Conservation (phyloP, 176 grass and related monocot genomes). For the Carex scoparia region DNA sequence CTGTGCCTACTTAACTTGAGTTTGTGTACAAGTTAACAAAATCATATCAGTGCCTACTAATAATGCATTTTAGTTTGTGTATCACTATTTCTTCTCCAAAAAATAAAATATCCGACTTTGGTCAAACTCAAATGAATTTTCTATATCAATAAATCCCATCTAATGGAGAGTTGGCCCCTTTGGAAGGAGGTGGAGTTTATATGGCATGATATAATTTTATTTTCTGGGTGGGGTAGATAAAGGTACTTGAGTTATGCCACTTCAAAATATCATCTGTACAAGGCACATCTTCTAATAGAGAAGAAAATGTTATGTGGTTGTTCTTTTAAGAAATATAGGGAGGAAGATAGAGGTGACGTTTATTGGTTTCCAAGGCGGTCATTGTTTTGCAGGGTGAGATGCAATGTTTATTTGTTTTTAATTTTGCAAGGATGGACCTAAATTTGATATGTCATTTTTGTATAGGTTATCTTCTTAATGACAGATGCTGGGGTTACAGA, state of each 20-base stretch:
- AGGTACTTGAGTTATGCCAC: not conserved
- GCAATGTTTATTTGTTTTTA: not conserved
- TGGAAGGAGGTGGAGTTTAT: not conserved
- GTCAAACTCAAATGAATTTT: not conserved
- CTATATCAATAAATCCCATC: not conserved
- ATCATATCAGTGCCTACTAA: not conserved
- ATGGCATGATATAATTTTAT: not conserved
- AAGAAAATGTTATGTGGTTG: not conserved
- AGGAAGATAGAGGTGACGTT: not conserved
- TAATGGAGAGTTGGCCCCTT: not conserved
- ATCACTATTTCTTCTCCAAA: not conserved
- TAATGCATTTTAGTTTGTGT: not conserved
- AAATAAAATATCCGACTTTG: not conserved
- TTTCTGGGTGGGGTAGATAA: not conserved
- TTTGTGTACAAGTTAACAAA: not conserved
- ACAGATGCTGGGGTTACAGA: constrained; percentile 72
- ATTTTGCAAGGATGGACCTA: not conserved
- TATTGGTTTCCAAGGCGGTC: not conserved
- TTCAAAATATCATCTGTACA: not conserved
- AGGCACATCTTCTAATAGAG: not conserved
- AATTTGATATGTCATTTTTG: constrained; percentile 19
- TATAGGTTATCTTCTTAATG: constrained; percentile 77
- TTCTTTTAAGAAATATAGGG: not conserved
- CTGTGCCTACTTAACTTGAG: not conserved
- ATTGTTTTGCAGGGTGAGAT: not conserved